Evolutionary conservation across 352 stramenopile genomes (phyloP).

Genomic region (Phytophthora sp.): DNA sequence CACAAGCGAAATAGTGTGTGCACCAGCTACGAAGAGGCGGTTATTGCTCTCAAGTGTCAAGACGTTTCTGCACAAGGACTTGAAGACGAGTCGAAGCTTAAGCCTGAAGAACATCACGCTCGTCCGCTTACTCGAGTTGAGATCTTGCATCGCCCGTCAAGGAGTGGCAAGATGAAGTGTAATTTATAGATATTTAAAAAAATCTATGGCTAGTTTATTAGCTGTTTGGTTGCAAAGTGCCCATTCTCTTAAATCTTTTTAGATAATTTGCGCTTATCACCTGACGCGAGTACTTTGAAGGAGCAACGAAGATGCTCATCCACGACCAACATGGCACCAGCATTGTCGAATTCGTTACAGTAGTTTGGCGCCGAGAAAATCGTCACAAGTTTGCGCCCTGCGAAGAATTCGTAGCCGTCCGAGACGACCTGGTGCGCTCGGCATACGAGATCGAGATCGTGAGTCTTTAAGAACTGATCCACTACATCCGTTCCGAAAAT

Average conservation of each 20-base stretch:
- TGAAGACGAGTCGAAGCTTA: slow-evolving; percentile 20
- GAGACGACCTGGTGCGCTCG: slow-evolving; percentile 99
- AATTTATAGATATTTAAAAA: neutral
- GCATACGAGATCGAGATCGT: slow-evolving; percentile 98
- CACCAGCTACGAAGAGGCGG: slow-evolving; percentile 44
- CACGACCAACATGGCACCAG: slow-evolving; percentile 89
- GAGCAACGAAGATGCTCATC: slow-evolving; percentile 77
- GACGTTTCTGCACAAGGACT: slow-evolving; percentile 16
- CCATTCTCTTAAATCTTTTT: slow-evolving; percentile 40
- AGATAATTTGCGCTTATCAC: slow-evolving; percentile 65
- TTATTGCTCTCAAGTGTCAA: slow-evolving; percentile 31
- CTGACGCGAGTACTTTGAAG: slow-evolving; percentile 86
- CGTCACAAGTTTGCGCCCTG: slow-evolving; percentile 97
- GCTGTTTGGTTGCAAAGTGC: neutral
- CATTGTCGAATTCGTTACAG: slow-evolving; percentile 99
- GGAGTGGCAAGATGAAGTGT: neutral
- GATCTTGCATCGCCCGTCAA: slow-evolving; percentile 33
- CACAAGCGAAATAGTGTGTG: slow-evolving; percentile 52
- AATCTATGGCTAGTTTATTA: slow-evolving; percentile 7
- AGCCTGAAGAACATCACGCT: slow-evolving; percentile 29
- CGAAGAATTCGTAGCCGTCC: slow-evolving; percentile 99
- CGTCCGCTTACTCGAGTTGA: slow-evolving; percentile 38
- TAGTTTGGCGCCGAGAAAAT: slow-evolving; percentile 99
- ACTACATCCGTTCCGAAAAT: slow-evolving; percentile 99
- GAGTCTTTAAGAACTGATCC: slow-evolving; percentile 94